These are phyloP conservation scores for Diplogelasinospora grovesii DNA, from an alignment of 495 filamentous ascomycete species.

Conservation along the genomic window DNA sequence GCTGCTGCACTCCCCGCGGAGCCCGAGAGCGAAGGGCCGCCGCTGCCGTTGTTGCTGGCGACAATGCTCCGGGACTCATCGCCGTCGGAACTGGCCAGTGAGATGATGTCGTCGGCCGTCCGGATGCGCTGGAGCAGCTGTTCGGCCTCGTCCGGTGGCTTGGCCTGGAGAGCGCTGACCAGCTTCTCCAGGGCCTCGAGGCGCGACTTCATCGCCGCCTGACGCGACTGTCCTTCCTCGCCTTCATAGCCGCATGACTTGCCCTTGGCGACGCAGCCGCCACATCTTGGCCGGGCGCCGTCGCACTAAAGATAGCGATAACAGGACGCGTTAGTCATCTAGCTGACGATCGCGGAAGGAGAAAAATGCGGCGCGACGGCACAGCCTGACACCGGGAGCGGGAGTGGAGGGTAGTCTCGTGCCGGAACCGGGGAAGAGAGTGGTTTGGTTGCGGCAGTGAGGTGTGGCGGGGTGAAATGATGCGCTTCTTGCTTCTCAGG, in stretches of 20 bases:
- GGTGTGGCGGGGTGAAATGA: no score
- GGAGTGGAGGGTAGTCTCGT: no score
- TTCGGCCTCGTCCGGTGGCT: constrained; percentile 17
- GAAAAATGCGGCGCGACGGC: no score
- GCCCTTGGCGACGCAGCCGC: constrained; percentile 13
- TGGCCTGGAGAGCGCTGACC: constrained; percentile 14
- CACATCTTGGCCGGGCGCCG: constrained; percentile 21
- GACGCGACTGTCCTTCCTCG: constrained; percentile 23
- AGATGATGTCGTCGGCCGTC: constrained; percentile 10
- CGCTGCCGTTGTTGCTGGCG: not conserved
- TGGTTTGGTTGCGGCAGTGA: no score
- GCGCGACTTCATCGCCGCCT: constrained; percentile 17
- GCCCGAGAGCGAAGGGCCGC: no score
- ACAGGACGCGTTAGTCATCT: no score
- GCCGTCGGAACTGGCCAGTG: not conserved
- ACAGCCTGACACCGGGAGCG: no score
- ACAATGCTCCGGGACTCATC: not conserved
- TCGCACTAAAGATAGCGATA: no score
- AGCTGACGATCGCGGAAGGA: no score
- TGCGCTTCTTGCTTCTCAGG: no score
- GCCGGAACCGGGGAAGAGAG: no score
- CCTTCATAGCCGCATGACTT: constrained; percentile 21
- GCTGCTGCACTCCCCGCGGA: no score
- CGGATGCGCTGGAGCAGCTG: constrained; percentile 9
- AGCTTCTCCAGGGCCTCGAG: constrained; percentile 21